These are phyloP conservation scores for Tillandsia fasciculata DNA, from an alignment of 176 grass and related monocot genomes.

Conservation along the genomic window DNA sequence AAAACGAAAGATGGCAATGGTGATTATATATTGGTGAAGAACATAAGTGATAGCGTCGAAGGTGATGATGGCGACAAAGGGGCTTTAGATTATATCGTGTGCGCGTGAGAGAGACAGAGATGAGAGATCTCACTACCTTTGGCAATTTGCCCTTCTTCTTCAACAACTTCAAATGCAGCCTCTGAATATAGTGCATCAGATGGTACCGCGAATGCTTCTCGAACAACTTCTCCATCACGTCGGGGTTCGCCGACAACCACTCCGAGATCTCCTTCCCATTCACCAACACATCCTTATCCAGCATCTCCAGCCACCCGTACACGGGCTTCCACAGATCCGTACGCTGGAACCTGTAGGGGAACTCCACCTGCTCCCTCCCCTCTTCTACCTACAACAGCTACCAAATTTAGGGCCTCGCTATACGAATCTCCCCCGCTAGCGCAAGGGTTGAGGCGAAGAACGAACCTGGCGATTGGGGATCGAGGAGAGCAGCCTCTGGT, in stretches of 20 bases:
- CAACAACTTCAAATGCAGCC: constrained; percentile 90
- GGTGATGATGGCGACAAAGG: no score
- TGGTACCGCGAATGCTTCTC: constrained; percentile 95
- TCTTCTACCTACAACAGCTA: constrained; percentile 32
- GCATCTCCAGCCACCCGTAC: constrained; percentile 75
- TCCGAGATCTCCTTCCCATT: constrained; percentile 67
- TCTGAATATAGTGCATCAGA: constrained; percentile 90
- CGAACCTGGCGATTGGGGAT: constrained; percentile 24
- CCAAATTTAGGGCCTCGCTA: no score
- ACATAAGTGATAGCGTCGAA: no score
- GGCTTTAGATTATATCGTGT: no score
- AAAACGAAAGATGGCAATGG: no score
- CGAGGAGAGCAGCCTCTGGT: constrained; percentile 52
- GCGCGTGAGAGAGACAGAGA: not conserved
- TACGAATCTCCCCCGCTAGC: no score
- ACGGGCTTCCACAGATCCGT: constrained; percentile 93
- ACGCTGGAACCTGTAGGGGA: constrained; percentile 82
- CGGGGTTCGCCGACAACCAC: constrained; percentile 61
- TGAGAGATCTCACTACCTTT: constrained; percentile 38
- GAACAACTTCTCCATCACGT: constrained; percentile 51
- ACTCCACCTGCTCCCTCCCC: constrained; percentile 54
- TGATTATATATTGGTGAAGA: no score
- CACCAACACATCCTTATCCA: constrained; percentile 61
- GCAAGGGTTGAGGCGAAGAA: no score
- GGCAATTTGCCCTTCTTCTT: constrained; percentile 89